Conservation (phyloP, 768 basidiomycete genomes). For the Chiua virens region DNA sequence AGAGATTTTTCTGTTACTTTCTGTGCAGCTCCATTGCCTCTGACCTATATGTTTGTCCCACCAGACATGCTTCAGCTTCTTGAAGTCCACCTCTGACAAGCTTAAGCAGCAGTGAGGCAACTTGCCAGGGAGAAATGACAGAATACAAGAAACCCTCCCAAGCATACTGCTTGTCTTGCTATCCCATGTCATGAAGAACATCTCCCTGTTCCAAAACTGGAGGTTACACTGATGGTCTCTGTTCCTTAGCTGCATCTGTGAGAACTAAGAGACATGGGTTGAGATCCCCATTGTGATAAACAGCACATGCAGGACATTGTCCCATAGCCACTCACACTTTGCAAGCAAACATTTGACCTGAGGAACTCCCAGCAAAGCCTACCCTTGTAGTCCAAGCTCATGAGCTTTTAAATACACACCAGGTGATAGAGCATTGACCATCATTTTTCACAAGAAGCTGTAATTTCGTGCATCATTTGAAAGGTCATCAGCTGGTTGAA, state of each 20-base stretch:
- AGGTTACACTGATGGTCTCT: neutral
- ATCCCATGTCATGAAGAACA: neutral
- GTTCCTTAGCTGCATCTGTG: neutral
- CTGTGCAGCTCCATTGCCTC: no score
- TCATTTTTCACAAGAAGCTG: neutral
- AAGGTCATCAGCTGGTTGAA: neutral
- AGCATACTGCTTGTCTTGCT: neutral
- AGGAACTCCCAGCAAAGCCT: conserved; percentile 2
- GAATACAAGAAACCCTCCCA: neutral
- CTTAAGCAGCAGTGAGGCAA: no score
- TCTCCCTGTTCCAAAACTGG: neutral
- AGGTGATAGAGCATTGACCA: neutral
- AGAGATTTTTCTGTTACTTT: no score
- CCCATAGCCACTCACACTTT: neutral
- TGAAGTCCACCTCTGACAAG: no score
- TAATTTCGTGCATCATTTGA: neutral
- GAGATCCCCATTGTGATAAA: neutral
- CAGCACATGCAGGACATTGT: neutral
- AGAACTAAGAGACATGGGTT: neutral
- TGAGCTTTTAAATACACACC: neutral
- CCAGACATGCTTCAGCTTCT: no score
- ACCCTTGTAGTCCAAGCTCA: neutral
- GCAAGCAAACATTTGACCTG: neutral
- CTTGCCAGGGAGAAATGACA: neutral
- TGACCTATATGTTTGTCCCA: no score